Conservation (phyloP, 129 eudicot genomes). For the Apium graveolens region DNA sequence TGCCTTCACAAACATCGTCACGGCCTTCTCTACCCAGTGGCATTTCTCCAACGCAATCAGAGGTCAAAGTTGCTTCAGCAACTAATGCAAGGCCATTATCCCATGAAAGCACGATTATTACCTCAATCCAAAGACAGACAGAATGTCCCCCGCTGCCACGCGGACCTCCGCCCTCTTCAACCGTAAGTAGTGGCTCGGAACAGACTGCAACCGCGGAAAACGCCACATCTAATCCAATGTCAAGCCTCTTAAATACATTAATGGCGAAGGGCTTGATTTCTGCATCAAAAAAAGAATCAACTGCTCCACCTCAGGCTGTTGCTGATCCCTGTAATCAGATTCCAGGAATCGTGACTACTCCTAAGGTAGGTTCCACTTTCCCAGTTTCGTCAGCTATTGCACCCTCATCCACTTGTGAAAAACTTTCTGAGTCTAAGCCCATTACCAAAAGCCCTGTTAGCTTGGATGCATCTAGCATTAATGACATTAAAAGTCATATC, state of each 20-base stretch:
- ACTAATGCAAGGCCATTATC: slow-evolving; percentile 17
- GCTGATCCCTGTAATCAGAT: slow-evolving; percentile 16
- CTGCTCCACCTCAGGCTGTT: slow-evolving; percentile 15
- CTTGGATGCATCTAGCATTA: slow-evolving; percentile 22
- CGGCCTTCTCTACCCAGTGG: slow-evolving; percentile 27
- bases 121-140: slow-evolving; percentile 19
- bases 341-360: slow-evolving; percentile 25
- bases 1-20: slow-evolving; percentile 10
- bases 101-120: slow-evolving; percentile 15
- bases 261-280: slow-evolving; percentile 76
- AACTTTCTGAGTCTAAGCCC: slow-evolving; percentile 25
- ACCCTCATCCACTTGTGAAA: slow-evolving; percentile 19
- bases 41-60: slow-evolving; percentile 17
- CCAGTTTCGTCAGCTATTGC: slow-evolving; percentile 19
- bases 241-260: slow-evolving; percentile 71
- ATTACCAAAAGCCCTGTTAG: slow-evolving; percentile 19
- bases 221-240: slow-evolving; percentile 41
- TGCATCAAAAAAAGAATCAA: slow-evolving; percentile 48
- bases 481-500: slow-evolving; percentile 40
- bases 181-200: slow-evolving; percentile 17
- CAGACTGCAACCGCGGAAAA: slow-evolving; percentile 22
- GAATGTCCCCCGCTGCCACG: slow-evolving; percentile 31
- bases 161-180: slow-evolving; percentile 31
- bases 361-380: slow-evolving; percentile 21
- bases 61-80: slow-evolving; percentile 9